Evolutionary conservation across 1,284 basidiomycete genomes (phyloP), one percentile per base, ranked within the genome.

Genomic region (Ganoderma resinaceum): DNA sequence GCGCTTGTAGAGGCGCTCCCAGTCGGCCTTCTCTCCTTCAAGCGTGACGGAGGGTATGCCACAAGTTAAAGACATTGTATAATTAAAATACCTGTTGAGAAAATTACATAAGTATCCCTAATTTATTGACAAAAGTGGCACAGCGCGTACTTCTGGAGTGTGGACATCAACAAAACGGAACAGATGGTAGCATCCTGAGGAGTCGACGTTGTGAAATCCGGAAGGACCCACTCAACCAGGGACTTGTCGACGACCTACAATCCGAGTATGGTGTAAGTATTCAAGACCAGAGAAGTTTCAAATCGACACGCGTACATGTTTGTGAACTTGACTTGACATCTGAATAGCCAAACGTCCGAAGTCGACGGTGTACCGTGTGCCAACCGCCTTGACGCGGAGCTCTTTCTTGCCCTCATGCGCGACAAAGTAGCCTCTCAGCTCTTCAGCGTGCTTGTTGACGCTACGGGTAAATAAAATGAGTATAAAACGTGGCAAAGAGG

Each of bases 11-110:
- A 85, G 70, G 8, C 74, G 61, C 55, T 77, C 66, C 78, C 80
- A 84, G 73, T 85, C 84, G 12, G 70, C 66, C 65, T 78, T 78
- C 58, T 76, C 75, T 0, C 83, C 83, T 62, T 81, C 78, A n/a
- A 88, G 78, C 3, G 84, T 87, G 53, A 88, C 82, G 18, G 75
- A 78, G 0, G 86, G 85, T 16, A 87, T 83, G 0, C 86, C 85
- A 59, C 85, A 86, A 9, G 65, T 60, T 5, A 81, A 72, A 0
- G 31, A 31, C 37, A 80, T 75, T 11, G 52, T 73, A 72, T 80
- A 83, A 5, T 70, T 52, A 72, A 86, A 84, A 66, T 82, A 84
- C 8, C 72, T 74, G 40, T 33, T 7, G 7, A 35, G 12, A 9
- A 49, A 33, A 8, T 46, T 9, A 11, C 9, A 23, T 46, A n/a